Evolutionary conservation across 2,329 filamentous ascomycete species (phyloP), one percentile per base, ranked within the genome.

Genomic region (Ceratocystis lukuohia): DNA sequence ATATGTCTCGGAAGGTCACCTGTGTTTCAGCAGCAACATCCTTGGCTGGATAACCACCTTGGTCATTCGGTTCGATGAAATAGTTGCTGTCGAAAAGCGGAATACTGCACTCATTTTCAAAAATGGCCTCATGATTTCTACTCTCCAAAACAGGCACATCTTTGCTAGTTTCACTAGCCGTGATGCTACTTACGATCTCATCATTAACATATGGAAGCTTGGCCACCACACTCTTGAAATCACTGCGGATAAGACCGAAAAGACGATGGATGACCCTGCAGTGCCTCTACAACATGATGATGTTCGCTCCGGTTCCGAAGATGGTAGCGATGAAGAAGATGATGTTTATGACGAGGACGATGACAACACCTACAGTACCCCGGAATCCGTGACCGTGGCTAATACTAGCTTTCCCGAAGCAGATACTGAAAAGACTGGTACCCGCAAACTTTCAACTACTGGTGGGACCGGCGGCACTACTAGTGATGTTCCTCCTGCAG

Each of bases 1-100:
- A 15, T 99, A 99, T 73, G 90, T 99, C 53, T 97, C 94, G 0
- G 94, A 99, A 77, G 92, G 93, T 10, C 93, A 99, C 74, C 85
- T 99, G 61, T 99, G 94, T 78, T 99, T 99, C 76, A 96, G 92
- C 72, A 97, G 94, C 79, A 99, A 99, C 74, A 99, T 99, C 70
- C 84, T 99, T 61, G 94, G 94, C 65, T 99, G 94, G 94, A 89
- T 95, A 25, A 99, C 94, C 0, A 99, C 94, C 1, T 80, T 99
- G 53, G 93, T 99, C 64, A 96, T 99, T 79, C 95, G 91, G 75
- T 99, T 99, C 74, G 94, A 99, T 73, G 94, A 99, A 75, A 90
- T 99, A 67, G 90, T 97, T 22, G 91, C 93, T 0, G 89, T 99
- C 6, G 94, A 99, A 76, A 97, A 97, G 78, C 89, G 96, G 75